These are phyloP conservation scores for Alnus rubra DNA, from an alignment of 306 rosid genomes.

Conservation along the genomic window DNA sequence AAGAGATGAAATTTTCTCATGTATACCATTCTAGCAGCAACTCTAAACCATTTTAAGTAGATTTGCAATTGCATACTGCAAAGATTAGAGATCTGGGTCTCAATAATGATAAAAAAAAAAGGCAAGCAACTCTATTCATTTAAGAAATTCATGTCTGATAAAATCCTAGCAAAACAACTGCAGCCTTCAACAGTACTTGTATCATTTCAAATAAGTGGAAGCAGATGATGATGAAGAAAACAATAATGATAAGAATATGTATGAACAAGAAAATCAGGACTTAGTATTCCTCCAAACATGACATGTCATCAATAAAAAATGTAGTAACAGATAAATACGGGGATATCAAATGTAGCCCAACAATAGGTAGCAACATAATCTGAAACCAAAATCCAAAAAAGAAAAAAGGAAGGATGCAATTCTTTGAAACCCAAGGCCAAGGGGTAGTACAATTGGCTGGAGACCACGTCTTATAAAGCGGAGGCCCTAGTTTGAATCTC, in stretches of 20 bases:
- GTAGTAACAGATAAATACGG: neutral
- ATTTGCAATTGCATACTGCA: neutral
- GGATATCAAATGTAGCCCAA: neutral
- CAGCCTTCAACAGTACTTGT: neutral
- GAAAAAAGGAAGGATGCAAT: neutral
- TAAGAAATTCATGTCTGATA: neutral
- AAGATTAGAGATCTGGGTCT: neutral
- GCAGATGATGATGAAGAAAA: neutral
- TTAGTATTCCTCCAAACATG: neutral
- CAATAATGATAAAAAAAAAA: neutral
- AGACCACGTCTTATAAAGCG: too few relatives aligned
- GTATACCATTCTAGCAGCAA: neutral
- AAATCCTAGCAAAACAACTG: neutral
- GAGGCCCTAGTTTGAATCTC: too few relatives aligned
- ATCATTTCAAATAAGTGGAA: conserved; percentile 1
- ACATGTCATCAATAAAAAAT: neutral
- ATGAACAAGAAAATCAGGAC: neutral
- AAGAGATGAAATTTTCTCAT: neutral
- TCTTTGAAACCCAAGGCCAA: too few relatives aligned
- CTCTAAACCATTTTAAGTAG: conserved; percentile 1
- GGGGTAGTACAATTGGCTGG: too few relatives aligned
- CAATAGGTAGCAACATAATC: neutral
- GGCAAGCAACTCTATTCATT: neutral
- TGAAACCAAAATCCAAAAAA: neutral
- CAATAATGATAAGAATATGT: neutral